Base-by-base conservation (phyloP, 164 flowering plant species). In the Aristolochia contorta region DNA sequence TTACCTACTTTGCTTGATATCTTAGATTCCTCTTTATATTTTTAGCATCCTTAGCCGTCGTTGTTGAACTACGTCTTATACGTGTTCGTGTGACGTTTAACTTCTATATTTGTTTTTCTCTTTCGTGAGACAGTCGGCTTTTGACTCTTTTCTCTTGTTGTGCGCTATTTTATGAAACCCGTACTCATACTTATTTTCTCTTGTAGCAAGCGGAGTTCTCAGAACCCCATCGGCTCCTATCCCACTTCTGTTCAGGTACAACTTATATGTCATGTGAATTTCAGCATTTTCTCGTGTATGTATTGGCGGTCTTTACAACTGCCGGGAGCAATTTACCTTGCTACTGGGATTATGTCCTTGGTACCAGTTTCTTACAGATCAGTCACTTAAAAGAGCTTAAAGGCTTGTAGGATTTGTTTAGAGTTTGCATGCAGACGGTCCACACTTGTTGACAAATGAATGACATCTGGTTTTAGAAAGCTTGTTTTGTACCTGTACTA, bases 211-310 rank as follows among this genome's bases (percentile, higher is more conserved):
- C 21, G 56, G 18, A 81, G 83, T 60, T 65, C 72, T 20, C 85
- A 84, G 24, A 82, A 74, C 54, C 74, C 86, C 1, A 78, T 90
- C 12, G 92, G 85, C 16, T 85, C 78, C 57, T 87, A 80, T 66
- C 69, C 78, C 65, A 76, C 87, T 32, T 74, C 95, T 15, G 79
- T 87, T 62, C 95, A 90, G 87, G 97, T 71, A 55, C 22, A 15
- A 20, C 16, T 58, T 58, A 37, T 19, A 10, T 19, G 24, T 0
- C 14, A 19, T 33, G 20, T 1, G n/a, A 21, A 20, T 14, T 19
- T 19, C 8, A 12, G 60, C 19, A 43, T n/a, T 19, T 25, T 16
- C 22, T 20, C 0, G 43, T 37, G 43, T 8, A 37, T 10, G 9
- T 10, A 4, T 37, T 37, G 7, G 7, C 5, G 43, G 43, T 37